Evolutionary conservation across 2,329 filamentous ascomycete species (phyloP), one percentile per base, ranked within the genome.

Genomic region (Clonostachys rhizophaga): DNA sequence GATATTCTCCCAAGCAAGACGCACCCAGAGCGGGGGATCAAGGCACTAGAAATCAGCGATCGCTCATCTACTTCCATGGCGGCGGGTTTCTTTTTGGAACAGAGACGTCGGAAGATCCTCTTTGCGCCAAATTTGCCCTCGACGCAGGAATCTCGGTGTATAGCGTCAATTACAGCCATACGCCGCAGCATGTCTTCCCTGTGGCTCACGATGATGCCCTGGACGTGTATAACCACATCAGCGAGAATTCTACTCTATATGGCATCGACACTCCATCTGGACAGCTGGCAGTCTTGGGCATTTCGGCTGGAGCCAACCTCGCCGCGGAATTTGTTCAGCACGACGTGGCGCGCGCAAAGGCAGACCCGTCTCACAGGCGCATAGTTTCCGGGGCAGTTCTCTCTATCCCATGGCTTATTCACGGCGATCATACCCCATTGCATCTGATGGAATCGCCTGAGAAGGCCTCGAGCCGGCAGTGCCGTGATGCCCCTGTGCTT

Each of bases 81-180:
- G 78, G 78, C 11, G 77, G 77, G 1, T 79, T 75, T 47, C 50
- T 78, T 5, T 72, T 76, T 39, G 78, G 78, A 3, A 70, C 65
- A 0, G 52, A 76, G n/a, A 55, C 58, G n/a, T 70, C 68, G 5
- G 76, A 80, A 52, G 70, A 78, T 43, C 68, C 67, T 3, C 58
- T 58, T 9, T 79, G 75, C 52, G 59, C 68, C 7, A 65, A 65
- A 9, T 63, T 75, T 14, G 71, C 72, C 0, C 55, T 65, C 18
- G 56, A 59, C 2, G 54, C 62, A 0, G 60, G 60, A 7, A 58
- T 71, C 6, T 58, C 71, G 0, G 72, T 80, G 0, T 49, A 79
- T 5, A 75, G 76, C 44, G 62, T 78, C 14, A 73, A 73, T 47
- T 79, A 80, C 54, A 69, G 77, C 1, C 76, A 79, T 56, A 76